Evolutionary conservation across 1,284 basidiomycete genomes (phyloP), one percentile per base, ranked within the genome.

Genomic region (Phenoliferia sp.): DNA sequence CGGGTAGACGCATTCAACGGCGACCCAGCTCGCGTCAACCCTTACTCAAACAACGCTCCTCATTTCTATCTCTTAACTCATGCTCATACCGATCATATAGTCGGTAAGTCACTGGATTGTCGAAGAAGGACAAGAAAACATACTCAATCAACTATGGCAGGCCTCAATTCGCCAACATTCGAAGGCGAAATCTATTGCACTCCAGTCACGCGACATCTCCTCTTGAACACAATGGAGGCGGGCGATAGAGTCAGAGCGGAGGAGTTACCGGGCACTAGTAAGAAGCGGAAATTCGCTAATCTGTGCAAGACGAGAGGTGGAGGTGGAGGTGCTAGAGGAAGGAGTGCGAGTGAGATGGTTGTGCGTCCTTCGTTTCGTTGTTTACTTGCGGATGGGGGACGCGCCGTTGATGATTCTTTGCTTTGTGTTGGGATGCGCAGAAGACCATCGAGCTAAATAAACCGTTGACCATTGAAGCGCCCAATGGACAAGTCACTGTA

Each of bases 401-500:
- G 29, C 5, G n/a, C 36, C 2, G 5, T 2, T 17, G 59, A 36
- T 54, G 34, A 33, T 12, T 0, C 36, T 10, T 19, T 10, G 26
- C 7, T 3, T 39, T 1, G 4, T 3, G 28, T 22, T n/a, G 6
- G 6, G n/a, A 9, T 4, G 3, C 39, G 16, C 55, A 73, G 73
- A 57, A 66, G 55, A 33, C 50, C 28, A 62, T 74, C 61, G 32
- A 67, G 29, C 36, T 67, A 28, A 69, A 74, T 32, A 48, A 52
- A 1, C 66, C 71, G 3, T 48, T 62, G n/a, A 36, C 36, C 17
- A 50, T 73, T 22, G 29, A 35, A 54, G 84, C 87, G 26, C 80
- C 94, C 28, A 82, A 84, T 6, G 81, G 81, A 12, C 85, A 88
- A 65, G 85, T 93, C 3, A 87, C 82, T 0, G 84, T 96, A 66